Evolutionary conservation across 1,139 yeast genomes (phyloP).

Genomic region (Zygoascus sp.): DNA sequence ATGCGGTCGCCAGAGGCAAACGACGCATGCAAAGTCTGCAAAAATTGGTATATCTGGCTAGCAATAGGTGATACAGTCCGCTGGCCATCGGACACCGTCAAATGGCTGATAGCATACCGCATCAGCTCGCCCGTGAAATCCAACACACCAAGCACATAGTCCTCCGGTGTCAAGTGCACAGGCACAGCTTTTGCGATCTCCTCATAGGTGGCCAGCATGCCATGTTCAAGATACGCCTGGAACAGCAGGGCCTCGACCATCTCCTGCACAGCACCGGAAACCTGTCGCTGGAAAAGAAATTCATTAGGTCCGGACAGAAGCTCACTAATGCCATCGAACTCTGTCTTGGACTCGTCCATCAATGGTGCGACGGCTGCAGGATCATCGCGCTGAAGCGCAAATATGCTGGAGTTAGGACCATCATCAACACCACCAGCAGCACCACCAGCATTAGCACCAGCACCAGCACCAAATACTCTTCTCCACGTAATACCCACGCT

Average conservation of each 20-base stretch:
- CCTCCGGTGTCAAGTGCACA: constrained; percentile 19
- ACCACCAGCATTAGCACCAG: not conserved
- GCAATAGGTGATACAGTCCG: constrained; percentile 13
- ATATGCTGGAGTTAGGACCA: constrained; percentile 29
- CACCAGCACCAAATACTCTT: not conserved
- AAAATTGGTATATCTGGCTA: constrained; percentile 16
- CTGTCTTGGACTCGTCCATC: constrained; percentile 3
- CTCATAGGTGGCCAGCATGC: constrained; percentile 13
- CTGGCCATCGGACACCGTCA: constrained; percentile 10
- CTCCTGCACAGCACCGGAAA: constrained; percentile 35
- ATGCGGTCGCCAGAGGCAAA: constrained; percentile 9
- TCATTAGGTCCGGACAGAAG: constrained; percentile 20
- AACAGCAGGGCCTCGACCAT: constrained; percentile 42
- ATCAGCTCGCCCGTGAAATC: constrained; percentile 45
- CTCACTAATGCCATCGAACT: constrained; percentile 16
- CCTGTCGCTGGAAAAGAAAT: constrained; percentile 21
- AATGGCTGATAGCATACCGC: constrained; percentile 36
- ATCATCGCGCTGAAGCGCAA: constrained; percentile 36
- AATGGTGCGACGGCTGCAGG: constrained; percentile 1
- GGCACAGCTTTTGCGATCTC: constrained; percentile 13
- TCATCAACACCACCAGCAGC: not conserved
- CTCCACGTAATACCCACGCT: constrained; percentile 22
- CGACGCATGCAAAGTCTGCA: constrained; percentile 18
- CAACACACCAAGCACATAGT: constrained; percentile 41
- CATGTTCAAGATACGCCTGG: constrained; percentile 31